A percentile compares a stretch with the other conserved stretches of the same genome.
These are phyloP conservation scores for Botrytis medusae DNA, from an alignment of 2,329 filamentous ascomycete genomes.

Conservation along the genomic window DNA sequence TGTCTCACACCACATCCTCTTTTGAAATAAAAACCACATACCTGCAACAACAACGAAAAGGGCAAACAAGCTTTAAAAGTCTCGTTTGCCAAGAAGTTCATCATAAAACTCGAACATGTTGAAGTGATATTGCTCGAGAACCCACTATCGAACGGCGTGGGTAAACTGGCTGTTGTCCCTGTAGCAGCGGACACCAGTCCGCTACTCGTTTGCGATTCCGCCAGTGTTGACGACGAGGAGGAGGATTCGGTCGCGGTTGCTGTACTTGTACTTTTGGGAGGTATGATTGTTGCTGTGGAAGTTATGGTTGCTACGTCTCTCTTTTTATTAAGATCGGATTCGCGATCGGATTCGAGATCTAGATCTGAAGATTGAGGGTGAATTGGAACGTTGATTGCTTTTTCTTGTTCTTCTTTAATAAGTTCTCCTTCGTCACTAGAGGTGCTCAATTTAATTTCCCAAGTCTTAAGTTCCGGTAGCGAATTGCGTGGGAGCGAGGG, in stretches of 20 bases:
- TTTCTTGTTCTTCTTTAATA: background rate
- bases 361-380: constrained; percentile 1
- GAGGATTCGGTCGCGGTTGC: constrained; percentile 7
- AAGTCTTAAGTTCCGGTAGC: background rate
- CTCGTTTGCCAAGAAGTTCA: constrained; percentile 33
- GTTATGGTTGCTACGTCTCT: constrained; percentile 16
- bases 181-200: constrained; percentile 28
- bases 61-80: constrained; percentile 64
- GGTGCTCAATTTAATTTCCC: background rate
- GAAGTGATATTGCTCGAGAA: constrained; percentile 61
- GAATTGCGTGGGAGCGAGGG: constrained; percentile 25
- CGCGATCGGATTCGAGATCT: background rate
- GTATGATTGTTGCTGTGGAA: constrained; percentile 14
- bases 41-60: constrained; percentile 79
- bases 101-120: constrained; percentile 37
- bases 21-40: constrained; percentile 40
- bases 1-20: background rate
- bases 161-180: constrained; percentile 48
- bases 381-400: background rate
- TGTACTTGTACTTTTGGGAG: background rate
- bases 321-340: background rate
- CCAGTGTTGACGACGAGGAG: constrained; percentile 20
- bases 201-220: constrained; percentile 26
- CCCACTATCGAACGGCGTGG: constrained; percentile 66
- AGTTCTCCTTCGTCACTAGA: background rate